A percentile compares a stretch with the other conserved stretches of the same genome.
phyloP scores from a whole-genome alignment of 2,329 filamentous ascomycete genomes.

The Diaporthe citrichinensis region DNA sequence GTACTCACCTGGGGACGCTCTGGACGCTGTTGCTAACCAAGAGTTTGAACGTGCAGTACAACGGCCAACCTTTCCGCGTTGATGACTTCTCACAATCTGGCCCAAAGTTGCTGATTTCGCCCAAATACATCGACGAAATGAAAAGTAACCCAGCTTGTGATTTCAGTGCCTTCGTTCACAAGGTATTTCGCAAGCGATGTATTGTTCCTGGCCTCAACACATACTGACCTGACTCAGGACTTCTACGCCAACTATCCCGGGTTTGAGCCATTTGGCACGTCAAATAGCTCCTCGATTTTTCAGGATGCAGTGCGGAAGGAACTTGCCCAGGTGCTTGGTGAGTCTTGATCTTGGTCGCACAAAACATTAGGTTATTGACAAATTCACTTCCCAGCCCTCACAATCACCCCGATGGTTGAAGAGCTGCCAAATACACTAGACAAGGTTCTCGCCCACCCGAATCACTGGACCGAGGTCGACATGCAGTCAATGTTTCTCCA shows the following conservation, averaged over 20 bases:
- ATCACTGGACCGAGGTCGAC: not conserved
- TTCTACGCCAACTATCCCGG: slow-evolving; percentile 27
- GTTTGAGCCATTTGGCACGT: slow-evolving; percentile 10
- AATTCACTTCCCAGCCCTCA: not conserved
- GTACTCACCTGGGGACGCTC: not conserved
- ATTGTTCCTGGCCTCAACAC: not conserved
- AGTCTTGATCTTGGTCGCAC: not conserved
- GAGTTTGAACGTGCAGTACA: not conserved
- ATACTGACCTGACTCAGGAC: not conserved
- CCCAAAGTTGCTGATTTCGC: slow-evolving; percentile 12
- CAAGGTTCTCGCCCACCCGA: not conserved
- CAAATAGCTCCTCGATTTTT: not conserved
- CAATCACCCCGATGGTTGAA: not conserved
- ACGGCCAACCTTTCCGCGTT: slow-evolving; percentile 16
- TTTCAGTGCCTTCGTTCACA: slow-evolving; percentile 8
- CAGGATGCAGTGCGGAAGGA: slow-evolving; percentile 24
- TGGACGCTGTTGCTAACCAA: not conserved
- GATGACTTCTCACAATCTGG: slow-evolving; percentile 31
- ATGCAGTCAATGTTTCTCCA: not conserved
- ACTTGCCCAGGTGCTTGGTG: slow-evolving; percentile 14
- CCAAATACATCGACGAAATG: slow-evolving; percentile 18
- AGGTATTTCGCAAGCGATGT: not conserved
- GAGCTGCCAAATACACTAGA: not conserved
- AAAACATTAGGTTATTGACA: not conserved
- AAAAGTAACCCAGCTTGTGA: slow-evolving; percentile 10